Evolutionary conservation across 345 rosid genomes (phyloP).

Genomic region (Corymbia maculata): DNA sequence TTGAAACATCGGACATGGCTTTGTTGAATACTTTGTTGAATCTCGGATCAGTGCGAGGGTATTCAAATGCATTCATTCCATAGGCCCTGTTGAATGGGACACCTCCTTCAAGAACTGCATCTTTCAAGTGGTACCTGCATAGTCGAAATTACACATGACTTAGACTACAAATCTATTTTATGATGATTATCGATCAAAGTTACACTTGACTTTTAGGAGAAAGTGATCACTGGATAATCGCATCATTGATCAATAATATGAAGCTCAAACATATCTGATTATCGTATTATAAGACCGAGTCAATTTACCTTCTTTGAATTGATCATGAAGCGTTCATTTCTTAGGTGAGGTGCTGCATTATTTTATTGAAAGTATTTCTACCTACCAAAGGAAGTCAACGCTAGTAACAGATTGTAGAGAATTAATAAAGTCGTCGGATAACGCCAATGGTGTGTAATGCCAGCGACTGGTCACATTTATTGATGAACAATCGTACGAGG

Average conservation of each 20-base stretch:
- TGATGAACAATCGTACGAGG: not conserved
- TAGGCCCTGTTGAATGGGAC: not conserved
- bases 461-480: not conserved
- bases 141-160: not conserved
- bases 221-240: not conserved
- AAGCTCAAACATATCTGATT: not conserved
- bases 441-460: not conserved
- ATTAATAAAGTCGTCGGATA: not conserved
- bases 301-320: not conserved
- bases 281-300: not conserved
- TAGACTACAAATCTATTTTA: not conserved
- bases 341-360: not conserved
- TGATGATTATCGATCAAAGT: not conserved
- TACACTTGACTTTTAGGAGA: not conserved
- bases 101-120: constrained; percentile 8
- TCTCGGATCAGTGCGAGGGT: not conserved
- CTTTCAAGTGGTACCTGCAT: constrained; percentile 3
- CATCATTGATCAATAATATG: not conserved
- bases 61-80: constrained; percentile 1
- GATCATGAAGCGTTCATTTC: not conserved
- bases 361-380: not conserved
- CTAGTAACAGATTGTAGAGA: not conserved
- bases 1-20: not conserved
- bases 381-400: not conserved
- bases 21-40: not conserved